These are phyloP conservation scores for Neofusicoccum laricinum DNA, from an alignment of 2,329 filamentous ascomycete genomes.

Conservation along the genomic window DNA sequence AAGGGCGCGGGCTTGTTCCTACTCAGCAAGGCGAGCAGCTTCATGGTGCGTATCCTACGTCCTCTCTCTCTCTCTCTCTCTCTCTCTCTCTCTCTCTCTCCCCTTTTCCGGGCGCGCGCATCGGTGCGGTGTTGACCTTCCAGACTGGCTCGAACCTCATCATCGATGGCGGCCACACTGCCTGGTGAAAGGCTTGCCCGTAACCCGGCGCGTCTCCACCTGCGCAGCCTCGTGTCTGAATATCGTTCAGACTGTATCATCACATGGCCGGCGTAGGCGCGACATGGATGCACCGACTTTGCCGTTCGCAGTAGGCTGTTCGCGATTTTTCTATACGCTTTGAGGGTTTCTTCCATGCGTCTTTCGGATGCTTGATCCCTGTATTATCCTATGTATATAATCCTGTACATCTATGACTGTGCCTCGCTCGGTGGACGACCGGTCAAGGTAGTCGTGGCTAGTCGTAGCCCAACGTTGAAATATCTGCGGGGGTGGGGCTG, in stretches of 20 bases:
- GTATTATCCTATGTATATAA: not conserved
- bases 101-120: not conserved
- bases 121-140: not conserved
- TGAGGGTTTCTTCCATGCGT: not conserved
- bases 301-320: not conserved
- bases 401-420: not conserved
- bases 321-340: not conserved
- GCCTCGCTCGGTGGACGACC: too few relatives aligned
- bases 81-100: too few relatives aligned
- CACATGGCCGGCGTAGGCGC: not conserved
- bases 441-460: too few relatives aligned
- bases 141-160: conserved; percentile 32
- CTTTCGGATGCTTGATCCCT: too few relatives aligned
- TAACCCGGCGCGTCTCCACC: not conserved
- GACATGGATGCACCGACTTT: not conserved
- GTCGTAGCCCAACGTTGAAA: not conserved
- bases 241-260: not conserved
- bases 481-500: conserved; percentile 7
- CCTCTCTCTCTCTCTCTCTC: too few relatives aligned
- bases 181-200: conserved; percentile 24
- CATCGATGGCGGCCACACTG: conserved; percentile 34
- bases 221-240: not conserved
- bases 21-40: conserved; percentile 34
- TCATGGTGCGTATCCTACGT: conserved; percentile 26
- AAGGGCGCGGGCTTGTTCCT: conserved; percentile 34